A percentile compares a stretch with the other conserved stretches of the same genome.
These are phyloP conservation scores for Crucihimalaya himalaica DNA, from an alignment of 345 rosid genomes.

Conservation along the genomic window DNA sequence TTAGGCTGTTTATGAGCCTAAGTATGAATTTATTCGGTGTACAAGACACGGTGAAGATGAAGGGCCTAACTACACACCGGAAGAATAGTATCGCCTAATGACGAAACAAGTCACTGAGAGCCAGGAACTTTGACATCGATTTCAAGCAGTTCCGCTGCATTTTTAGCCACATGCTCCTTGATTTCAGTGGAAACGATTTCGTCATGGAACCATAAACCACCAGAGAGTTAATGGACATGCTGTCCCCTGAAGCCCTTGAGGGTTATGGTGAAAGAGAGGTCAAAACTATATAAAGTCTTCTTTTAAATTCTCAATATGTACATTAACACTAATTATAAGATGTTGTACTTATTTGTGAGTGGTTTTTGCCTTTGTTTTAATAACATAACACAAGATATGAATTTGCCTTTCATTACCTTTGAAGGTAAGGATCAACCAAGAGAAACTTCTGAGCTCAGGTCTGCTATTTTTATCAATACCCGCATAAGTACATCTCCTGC, in stretches of 20 bases:
- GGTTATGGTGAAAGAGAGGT: background rate
- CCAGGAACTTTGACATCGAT: slow-evolving; percentile 4
- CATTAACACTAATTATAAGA: background rate
- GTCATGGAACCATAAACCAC: background rate
- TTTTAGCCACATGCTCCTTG: background rate
- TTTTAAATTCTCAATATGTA: background rate
- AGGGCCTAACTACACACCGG: background rate
- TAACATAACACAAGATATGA: background rate
- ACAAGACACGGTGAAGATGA: background rate
- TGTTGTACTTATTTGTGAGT: background rate
- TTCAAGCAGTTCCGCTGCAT: slow-evolving; percentile 1
- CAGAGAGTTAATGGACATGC: background rate
- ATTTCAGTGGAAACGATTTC: background rate
- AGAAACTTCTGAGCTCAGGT: no score
- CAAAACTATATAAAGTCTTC: background rate
- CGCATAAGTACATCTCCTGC: no score
- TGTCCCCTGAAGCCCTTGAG: background rate
- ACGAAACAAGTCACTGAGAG: background rate
- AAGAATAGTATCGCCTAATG: background rate
- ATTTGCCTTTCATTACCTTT: background rate
- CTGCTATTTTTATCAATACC: no score
- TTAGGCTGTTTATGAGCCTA: no score
- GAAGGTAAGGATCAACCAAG: no score
- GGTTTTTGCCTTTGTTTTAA: background rate
- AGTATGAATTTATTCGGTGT: background rate